Conservation (phyloP, 495 filamentous ascomycete genomes). For the Echria macrotheca region DNA sequence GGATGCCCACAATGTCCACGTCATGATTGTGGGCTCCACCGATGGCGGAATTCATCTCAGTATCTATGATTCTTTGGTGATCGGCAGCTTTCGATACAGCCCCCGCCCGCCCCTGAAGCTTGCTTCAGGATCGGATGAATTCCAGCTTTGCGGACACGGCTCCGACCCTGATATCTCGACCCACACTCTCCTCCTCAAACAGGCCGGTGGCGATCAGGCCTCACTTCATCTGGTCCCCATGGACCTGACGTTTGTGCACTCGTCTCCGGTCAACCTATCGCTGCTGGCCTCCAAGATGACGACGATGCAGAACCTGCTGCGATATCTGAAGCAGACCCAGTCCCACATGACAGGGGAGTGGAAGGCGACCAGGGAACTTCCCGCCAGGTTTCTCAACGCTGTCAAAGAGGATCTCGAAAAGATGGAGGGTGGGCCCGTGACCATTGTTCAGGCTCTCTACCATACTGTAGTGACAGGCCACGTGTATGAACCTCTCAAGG, state of each 20-base stretch:
- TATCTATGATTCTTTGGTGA: constrained; percentile 85
- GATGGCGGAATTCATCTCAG: constrained; percentile 76
- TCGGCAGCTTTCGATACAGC: constrained; percentile 57
- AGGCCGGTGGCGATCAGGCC: constrained; percentile 20
- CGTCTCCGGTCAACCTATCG: constrained; percentile 73
- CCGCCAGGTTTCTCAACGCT: constrained; percentile 66
- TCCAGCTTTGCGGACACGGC: constrained; percentile 54
- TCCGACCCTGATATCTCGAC: constrained; percentile 71
- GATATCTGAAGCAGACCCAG: constrained; percentile 75
- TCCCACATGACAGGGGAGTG: constrained; percentile 70
- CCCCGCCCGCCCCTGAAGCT: neutral
- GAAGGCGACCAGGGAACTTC: constrained; percentile 76
- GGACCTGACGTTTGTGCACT: constrained; percentile 74
- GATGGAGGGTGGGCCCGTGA: constrained; percentile 31
- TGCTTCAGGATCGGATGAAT: neutral
- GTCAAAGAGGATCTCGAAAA: constrained; percentile 60
- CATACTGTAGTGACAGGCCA: constrained; percentile 83
- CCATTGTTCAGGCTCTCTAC: constrained; percentile 70
- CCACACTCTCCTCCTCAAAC: constrained; percentile 62
- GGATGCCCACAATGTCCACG: constrained; percentile 69
- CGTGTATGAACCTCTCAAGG: constrained; percentile 67
- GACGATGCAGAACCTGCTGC: constrained; percentile 74
- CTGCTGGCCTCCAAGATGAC: constrained; percentile 81
- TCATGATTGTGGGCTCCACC: constrained; percentile 71
- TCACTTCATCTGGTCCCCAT: constrained; percentile 64